These are phyloP conservation scores for Tolypocladium capitatum DNA, from an alignment of 2,329 filamentous ascomycete species.

Conservation along the genomic window DNA sequence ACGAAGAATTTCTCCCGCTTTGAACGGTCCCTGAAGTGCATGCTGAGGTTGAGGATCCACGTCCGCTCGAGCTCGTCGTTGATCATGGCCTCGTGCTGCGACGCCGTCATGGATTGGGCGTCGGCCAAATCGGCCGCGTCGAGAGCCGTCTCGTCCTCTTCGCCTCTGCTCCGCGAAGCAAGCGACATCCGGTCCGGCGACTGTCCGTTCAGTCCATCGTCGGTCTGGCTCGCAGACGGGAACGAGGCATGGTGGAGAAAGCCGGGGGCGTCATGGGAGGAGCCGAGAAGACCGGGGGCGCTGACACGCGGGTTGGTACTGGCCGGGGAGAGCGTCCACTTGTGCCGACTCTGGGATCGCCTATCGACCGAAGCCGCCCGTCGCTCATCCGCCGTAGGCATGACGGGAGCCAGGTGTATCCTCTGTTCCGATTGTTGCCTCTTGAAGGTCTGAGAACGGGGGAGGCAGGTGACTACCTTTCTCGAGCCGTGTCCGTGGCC, in stretches of 20 bases:
- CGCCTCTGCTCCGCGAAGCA: neutral
- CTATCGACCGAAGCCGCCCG: slow-evolving; percentile 57
- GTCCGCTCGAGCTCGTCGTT: slow-evolving; percentile 70
- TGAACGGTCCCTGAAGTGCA: slow-evolving; percentile 92
- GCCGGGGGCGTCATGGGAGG: slow-evolving; percentile 9
- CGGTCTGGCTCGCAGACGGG: slow-evolving; percentile 6
- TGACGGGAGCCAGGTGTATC: slow-evolving; percentile 54
- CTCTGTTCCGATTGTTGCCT: slow-evolving; percentile 72
- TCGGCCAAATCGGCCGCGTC: slow-evolving; percentile 21
- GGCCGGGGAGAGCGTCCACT: slow-evolving; percentile 10
- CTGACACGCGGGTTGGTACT: slow-evolving; percentile 28
- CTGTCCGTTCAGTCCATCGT: slow-evolving; percentile 1
- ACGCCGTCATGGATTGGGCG: slow-evolving; percentile 34
- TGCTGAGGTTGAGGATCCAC: slow-evolving; percentile 96
- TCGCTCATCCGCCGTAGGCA: slow-evolving; percentile 51
- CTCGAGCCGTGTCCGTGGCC: slow-evolving; percentile 12
- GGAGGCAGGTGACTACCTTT: slow-evolving; percentile 65
- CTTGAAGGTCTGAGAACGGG: slow-evolving; percentile 65
- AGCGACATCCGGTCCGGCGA: neutral
- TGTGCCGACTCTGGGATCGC: slow-evolving; percentile 22
- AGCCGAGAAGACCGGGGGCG: slow-evolving; percentile 30
- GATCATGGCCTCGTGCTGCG: slow-evolving; percentile 49
- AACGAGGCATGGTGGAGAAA: slow-evolving; percentile 7
- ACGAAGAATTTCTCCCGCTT: slow-evolving; percentile 96
- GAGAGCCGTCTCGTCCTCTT: slow-evolving; percentile 10